Conservation (phyloP, 768 basidiomycete species). For the Agaricus sinodeliciosus region DNA sequence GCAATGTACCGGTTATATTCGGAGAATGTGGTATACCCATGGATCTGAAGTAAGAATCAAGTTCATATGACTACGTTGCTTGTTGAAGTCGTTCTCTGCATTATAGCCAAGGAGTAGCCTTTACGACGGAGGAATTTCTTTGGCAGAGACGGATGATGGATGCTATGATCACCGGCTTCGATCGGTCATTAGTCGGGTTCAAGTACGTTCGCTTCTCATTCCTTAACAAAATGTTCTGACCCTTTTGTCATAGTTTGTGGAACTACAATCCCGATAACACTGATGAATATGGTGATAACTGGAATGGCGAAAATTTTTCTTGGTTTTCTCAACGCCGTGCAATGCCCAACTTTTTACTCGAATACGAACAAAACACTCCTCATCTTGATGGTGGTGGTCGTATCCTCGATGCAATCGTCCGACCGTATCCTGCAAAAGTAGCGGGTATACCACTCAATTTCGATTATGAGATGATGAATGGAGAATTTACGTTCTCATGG, state of each 20-base stretch:
- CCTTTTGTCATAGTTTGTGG: constrained; percentile 59
- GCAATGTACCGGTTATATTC: constrained; percentile 78
- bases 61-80: background rate
- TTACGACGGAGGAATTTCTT: constrained; percentile 62
- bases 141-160: constrained; percentile 96
- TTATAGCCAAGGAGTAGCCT: constrained; percentile 61
- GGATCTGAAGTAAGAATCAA: constrained; percentile 82
- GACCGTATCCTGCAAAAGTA: constrained; percentile 88
- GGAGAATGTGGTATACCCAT: constrained; percentile 96
- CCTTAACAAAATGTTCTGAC: background rate
- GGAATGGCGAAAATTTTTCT: constrained; percentile 97
- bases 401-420: constrained; percentile 70
- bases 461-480: constrained; percentile 74
- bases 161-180: constrained; percentile 78
- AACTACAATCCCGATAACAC: constrained; percentile 89
- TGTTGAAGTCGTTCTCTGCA: background rate
- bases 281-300: constrained; percentile 74
- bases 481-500: constrained; percentile 64
- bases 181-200: constrained; percentile 72
- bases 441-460: constrained; percentile 76
- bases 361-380: constrained; percentile 53
- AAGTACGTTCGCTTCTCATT: constrained; percentile 49
- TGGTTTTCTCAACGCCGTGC: constrained; percentile 75
- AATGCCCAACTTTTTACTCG: constrained; percentile 46
- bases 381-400: constrained; percentile 80